Evolutionary conservation across 192 early-diverging fungal species (phyloP).

Genomic region (Allomyces macrogynus): DNA sequence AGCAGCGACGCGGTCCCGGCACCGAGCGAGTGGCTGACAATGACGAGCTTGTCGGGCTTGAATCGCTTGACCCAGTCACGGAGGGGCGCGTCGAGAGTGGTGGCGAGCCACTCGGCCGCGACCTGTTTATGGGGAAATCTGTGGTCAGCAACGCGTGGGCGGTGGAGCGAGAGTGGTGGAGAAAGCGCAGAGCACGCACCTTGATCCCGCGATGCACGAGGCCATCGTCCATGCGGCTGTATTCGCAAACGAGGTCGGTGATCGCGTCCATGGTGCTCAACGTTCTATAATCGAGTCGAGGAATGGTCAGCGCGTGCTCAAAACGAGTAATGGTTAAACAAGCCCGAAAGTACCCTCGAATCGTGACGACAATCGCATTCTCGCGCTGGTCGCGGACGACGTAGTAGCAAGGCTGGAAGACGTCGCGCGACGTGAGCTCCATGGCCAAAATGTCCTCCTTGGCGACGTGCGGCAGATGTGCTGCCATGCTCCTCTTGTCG

Average conservation of each 20-base stretch:
- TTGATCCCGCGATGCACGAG: slow-evolving; percentile 57
- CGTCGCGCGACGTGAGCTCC: slow-evolving; percentile 38
- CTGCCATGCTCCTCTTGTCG: slow-evolving; percentile 37
- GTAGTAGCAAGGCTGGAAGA: slow-evolving; percentile 51
- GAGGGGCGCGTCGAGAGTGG: slow-evolving; percentile 37
- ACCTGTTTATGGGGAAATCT: slow-evolving; percentile 3
- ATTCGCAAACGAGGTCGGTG: slow-evolving; percentile 55
- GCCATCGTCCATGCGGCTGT: slow-evolving; percentile 55
- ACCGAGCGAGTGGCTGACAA: slow-evolving; percentile 57
- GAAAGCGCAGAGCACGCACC: background rate
- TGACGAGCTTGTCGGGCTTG: slow-evolving; percentile 27
- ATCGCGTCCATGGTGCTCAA: slow-evolving; percentile 36
- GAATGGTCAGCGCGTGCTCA: background rate
- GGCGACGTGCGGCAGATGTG: slow-evolving; percentile 32
- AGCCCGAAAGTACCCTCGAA: slow-evolving; percentile 48
- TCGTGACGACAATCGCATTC: slow-evolving; percentile 39
- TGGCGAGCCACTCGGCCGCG: slow-evolving; percentile 51
- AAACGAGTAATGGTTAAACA: too few relatives aligned
- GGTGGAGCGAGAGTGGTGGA: too few relatives aligned
- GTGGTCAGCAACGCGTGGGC: too few relatives aligned
- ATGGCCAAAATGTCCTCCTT: slow-evolving; percentile 43
- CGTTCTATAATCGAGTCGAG: background rate
- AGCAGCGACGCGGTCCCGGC: slow-evolving; percentile 46
- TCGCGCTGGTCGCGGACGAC: slow-evolving; percentile 39
- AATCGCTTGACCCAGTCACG: slow-evolving; percentile 31